Conservation (phyloP, 306 rosid genomes). For the Cucumis sativus region Cucumber_9930_V3 NC_026660.2:5385001-5385500, state of each 20-base stretch:
- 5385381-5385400: constrained; percentile 61
- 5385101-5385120: background rate
- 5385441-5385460: constrained; percentile 85
- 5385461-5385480: constrained; percentile 98
- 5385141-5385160: background rate
- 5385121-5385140: background rate
- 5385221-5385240: constrained; percentile 18
- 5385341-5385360: constrained; percentile 79
- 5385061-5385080: constrained; percentile 12
- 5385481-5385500: constrained; percentile 89
- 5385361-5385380: constrained; percentile 58
- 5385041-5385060: background rate
- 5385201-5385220: background rate
- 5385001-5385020: background rate
- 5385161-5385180: background rate
- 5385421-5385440: constrained; percentile 83
- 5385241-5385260: constrained; percentile 84
- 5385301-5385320: constrained; percentile 70
- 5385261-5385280: constrained; percentile 88
- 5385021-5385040: background rate
- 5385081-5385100: constrained; percentile 2
- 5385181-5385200: background rate
- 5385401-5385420: constrained; percentile 92
- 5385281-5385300: constrained; percentile 97
- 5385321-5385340: constrained; percentile 62